Conservation (phyloP, 2,329 filamentous ascomycete genomes). For the Fusarium citri region DNA sequence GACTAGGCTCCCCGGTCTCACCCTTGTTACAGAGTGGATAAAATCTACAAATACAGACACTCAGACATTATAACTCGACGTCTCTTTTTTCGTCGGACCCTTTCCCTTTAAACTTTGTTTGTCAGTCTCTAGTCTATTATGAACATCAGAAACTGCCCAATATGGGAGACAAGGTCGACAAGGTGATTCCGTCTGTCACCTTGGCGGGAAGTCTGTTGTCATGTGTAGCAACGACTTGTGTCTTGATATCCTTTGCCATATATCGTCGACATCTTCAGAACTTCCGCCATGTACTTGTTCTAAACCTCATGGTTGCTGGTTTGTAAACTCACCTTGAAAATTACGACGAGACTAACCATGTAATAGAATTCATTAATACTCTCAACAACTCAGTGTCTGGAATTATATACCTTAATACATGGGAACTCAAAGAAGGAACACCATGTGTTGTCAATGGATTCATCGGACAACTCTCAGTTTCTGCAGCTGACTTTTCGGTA, state of each 20-base stretch:
- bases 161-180: constrained; percentile 33
- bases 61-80: neutral
- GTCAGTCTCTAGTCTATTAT: constrained; percentile 16
- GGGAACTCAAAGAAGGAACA: constrained; percentile 18
- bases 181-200: constrained; percentile 38
- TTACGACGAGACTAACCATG: neutral
- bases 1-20: constrained; percentile 13
- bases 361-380: constrained; percentile 40
- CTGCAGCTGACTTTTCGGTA: constrained; percentile 43
- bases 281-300: constrained; percentile 41
- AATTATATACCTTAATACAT: constrained; percentile 25
- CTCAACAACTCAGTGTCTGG: constrained; percentile 44
- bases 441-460: constrained; percentile 39
- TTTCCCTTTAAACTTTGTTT: neutral
- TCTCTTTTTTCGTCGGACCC: neutral
- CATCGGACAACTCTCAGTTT: constrained; percentile 40
- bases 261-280: constrained; percentile 38
- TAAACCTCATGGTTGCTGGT: constrained; percentile 43
- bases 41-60: neutral
- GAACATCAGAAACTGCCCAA: neutral
- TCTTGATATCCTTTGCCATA: constrained; percentile 39
- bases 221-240: constrained; percentile 36
- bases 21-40: constrained; percentile 16
- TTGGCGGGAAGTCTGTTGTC: constrained; percentile 41
- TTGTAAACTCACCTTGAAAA: neutral